Percentiles rank a stretch among this genome's conserved stretches.
Conservation (phyloP, 2,329 filamentous ascomycete genomes). For the Aureobasidium sp. region DNA sequence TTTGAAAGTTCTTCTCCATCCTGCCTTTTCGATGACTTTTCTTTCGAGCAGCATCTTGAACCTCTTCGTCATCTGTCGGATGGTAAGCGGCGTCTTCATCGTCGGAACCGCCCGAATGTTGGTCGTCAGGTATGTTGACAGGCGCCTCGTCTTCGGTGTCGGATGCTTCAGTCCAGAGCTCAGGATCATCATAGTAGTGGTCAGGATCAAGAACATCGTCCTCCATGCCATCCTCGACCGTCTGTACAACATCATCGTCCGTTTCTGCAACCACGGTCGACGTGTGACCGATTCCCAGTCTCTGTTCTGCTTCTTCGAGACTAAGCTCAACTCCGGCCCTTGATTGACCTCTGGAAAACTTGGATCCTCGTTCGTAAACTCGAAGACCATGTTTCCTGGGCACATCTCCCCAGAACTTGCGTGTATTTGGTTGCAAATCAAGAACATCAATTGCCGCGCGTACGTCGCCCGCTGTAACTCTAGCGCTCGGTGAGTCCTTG, state of each 20-base stretch:
- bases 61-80: constrained; percentile 1
- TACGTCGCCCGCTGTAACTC: constrained; percentile 41
- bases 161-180: constrained; percentile 22
- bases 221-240: constrained; percentile 19
- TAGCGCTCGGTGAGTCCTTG: constrained; percentile 22
- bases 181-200: constrained; percentile 43
- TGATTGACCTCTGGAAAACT: neutral
- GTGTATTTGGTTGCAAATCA: constrained; percentile 40
- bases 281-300: constrained; percentile 25
- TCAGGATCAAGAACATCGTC: constrained; percentile 34
- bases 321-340: constrained; percentile 21
- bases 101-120: neutral
- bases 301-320: constrained; percentile 38
- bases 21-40: neutral
- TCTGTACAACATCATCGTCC: constrained; percentile 2
- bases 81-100: neutral
- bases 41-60: constrained; percentile 15
- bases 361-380: constrained; percentile 33
- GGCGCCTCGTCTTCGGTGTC: constrained; percentile 18
- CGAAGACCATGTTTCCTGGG: constrained; percentile 47
- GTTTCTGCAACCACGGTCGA: neutral
- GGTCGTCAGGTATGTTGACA: neutral
- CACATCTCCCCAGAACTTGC: constrained; percentile 46
- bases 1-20: constrained; percentile 4
- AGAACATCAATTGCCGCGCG: constrained; percentile 49